Conservation (phyloP, 2,329 filamentous ascomycete species). For the Plectosphaerella cucumerina region DNA sequence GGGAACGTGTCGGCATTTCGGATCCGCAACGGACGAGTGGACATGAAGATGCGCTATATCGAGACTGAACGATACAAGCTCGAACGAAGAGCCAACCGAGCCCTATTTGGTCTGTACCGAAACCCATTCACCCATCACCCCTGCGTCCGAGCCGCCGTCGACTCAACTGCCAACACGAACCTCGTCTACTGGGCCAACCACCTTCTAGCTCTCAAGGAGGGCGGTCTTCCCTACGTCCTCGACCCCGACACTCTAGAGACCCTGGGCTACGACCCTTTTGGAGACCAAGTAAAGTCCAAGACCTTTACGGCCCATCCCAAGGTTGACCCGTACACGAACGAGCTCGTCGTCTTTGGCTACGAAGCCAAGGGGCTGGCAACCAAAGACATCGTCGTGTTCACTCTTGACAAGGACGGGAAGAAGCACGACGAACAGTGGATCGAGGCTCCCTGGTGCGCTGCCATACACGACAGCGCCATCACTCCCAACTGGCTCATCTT, state of each 20-base stretch:
- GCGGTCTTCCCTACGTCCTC: conserved; percentile 34
- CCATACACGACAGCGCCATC: conserved; percentile 38
- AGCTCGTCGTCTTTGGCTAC: conserved; percentile 36
- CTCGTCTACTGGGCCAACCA: conserved; percentile 43
- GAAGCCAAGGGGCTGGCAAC: conserved; percentile 35
- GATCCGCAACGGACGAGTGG: conserved; percentile 25
- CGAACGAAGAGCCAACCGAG: conserved; percentile 29
- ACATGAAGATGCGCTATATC: conserved; percentile 31
- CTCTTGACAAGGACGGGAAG: conserved; percentile 20
- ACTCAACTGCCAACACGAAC: conserved; percentile 45
- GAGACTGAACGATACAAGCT: conserved; percentile 33
- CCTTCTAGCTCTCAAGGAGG: conserved; percentile 45
- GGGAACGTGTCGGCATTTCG: conserved; percentile 32
- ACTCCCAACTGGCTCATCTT: conserved; percentile 32
- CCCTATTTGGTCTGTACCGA: conserved; percentile 31
- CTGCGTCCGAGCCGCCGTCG: conserved; percentile 24
- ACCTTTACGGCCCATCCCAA: conserved; percentile 41
- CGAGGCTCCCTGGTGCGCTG: conserved; percentile 26
- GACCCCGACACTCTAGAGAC: conserved; percentile 20
- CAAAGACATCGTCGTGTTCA: conserved; percentile 30
- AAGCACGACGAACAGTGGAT: conserved; percentile 27
- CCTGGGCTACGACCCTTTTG: conserved; percentile 24
- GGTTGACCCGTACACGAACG: conserved; percentile 32
- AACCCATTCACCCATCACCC: conserved; percentile 33
- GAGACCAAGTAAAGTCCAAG: conserved; percentile 30